phyloP scores from a whole-genome alignment of 139 green algal species.

The Yamagishiella unicocca region DNA sequence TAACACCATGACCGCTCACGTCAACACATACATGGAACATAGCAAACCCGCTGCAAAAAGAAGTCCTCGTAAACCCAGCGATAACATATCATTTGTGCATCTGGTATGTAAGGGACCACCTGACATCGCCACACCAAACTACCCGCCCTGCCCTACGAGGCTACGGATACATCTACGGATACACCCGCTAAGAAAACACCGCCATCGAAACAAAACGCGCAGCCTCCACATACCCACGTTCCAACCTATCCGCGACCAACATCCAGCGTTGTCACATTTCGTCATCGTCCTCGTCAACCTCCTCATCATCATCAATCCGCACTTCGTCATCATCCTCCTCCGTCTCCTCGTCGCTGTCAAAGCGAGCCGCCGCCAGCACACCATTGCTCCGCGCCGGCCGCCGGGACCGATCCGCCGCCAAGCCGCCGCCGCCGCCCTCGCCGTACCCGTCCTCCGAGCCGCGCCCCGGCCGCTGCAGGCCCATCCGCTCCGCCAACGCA shows the following conservation, averaged over 20 bases:
- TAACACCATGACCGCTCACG: no score
- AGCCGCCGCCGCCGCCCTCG: no score
- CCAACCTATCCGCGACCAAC: background rate
- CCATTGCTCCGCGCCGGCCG: background rate
- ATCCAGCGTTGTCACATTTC: background rate
- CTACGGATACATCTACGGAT: no score
- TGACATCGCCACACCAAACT: no score
- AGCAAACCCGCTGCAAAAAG: no score
- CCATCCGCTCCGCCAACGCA: constrained; percentile 59
- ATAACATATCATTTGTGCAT: no score
- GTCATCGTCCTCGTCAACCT: background rate
- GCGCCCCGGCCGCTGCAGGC: constrained; percentile 58
- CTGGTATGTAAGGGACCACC: no score
- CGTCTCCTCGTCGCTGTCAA: constrained; percentile 39
- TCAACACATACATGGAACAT: no score
- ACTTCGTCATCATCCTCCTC: constrained; percentile 26
- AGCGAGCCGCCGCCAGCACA: constrained; percentile 6
- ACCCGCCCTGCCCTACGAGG: no score
- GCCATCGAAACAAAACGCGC: background rate
- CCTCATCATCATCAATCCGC: constrained; percentile 14
- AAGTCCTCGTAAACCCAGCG: no score
- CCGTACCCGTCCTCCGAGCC: constrained; percentile 44
- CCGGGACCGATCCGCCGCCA: constrained; percentile 11
- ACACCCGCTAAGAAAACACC: no score
- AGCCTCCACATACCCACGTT: background rate